Base-by-base conservation (phyloP, 108 stramenopile genomes). In the Cyclotella cryptica region DNA sequence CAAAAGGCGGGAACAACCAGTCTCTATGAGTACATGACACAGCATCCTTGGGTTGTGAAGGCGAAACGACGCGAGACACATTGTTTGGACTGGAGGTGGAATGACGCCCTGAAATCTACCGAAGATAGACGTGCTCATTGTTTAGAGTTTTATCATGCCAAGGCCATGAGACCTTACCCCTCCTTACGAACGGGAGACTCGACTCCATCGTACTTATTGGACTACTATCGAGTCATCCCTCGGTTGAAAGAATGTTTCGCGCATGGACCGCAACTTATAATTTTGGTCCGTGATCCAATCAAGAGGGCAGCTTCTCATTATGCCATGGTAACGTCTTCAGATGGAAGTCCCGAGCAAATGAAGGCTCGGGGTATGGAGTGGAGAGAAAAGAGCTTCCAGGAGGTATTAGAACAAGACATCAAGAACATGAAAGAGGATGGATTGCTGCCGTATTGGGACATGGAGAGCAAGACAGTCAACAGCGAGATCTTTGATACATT, bases 1-100 rank as follows among this genome's bases (percentile, higher is more conserved):
- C 97, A 98, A 87, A 99, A 99, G 77, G 90, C 95, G 39, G 98
- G 98, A 9, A 99, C 98, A 11, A 99, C 98, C 4, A 81, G 85
- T 71, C 77, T 99, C 53, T 99, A 96, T 70, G 97, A 98, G 49
- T 98, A 96, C 78, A 71, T 99, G 24, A 85, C 72, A 59, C 96
- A 97, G 70, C 98, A 99, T 80, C 96, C 98, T 0, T 86, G 95
- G 71, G 89, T 96, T 4, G 69, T 89, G 3, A 73, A 79, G 39
- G 93, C 94, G 4, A 78, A 83, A 70, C 81, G 97, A 27, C 83
- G 98, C n/a, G 98, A 99, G 86, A 97, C 98, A 19, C 98, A 99
- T 73, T 98, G 93, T 66, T 85, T 99, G 24, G 98, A 99, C 74
- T 98, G 98, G 98, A 79, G 97, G 29, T 98, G 98, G 97, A 84